These are phyloP conservation scores for Aspergillus melleus DNA, from an alignment of 2,329 filamentous ascomycete species.

Conservation along the genomic window DNA sequence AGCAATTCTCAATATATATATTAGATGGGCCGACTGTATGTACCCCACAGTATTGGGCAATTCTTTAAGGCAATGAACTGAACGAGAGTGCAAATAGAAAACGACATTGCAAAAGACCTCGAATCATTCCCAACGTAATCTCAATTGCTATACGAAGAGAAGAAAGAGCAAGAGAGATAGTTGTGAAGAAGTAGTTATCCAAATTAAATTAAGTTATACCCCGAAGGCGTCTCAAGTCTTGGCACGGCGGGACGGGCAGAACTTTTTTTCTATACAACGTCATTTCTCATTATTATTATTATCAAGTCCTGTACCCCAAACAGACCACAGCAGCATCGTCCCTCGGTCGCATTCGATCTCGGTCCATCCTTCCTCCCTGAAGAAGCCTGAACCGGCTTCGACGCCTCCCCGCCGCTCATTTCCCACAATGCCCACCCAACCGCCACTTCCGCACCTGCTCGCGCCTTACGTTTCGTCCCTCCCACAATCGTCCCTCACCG, in stretches of 20 bases:
- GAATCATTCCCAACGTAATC: no score
- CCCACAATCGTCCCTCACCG: conserved; percentile 39
- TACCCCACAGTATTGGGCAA: no score
- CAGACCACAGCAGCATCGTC: background rate
- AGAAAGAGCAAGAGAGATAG: no score
- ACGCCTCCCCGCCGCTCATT: background rate
- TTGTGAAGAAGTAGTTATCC: no score
- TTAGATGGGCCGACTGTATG: no score
- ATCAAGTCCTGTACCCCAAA: no score
- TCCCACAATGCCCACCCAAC: conserved; percentile 39
- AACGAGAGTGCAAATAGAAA: no score
- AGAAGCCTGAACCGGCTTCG: background rate
- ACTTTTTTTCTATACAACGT: conserved; percentile 27
- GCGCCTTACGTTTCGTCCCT: conserved; percentile 38
- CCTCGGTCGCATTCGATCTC: background rate
- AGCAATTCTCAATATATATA: no score
- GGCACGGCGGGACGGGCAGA: conserved; percentile 18
- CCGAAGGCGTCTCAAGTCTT: conserved; percentile 15
- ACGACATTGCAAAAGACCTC: no score
- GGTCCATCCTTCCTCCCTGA: background rate
- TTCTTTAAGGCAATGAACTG: no score
- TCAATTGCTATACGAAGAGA: no score
- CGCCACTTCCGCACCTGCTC: conserved; percentile 42
- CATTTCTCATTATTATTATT: conserved; percentile 6
- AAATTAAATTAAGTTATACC: no score